phyloP scores from a whole-genome alignment of 805 yeast genomes.

The Wickerhamiella brachini region DNA sequence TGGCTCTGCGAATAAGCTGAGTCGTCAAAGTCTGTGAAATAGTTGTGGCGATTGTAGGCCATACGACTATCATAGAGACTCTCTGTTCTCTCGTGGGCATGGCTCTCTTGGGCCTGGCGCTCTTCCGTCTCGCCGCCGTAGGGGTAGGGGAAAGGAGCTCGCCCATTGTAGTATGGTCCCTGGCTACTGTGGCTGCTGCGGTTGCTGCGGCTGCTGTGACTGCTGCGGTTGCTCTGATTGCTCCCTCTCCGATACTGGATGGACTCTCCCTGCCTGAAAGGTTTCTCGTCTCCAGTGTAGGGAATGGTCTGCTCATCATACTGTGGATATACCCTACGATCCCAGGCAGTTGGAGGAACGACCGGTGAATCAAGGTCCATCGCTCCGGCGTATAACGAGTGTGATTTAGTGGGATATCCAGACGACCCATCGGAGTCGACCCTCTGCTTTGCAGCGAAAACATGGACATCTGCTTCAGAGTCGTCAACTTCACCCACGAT shows the following conservation, averaged over 20 bases:
- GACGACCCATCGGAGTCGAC: not conserved
- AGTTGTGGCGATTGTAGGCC: not conserved
- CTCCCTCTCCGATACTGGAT: not conserved
- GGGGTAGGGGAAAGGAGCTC: not conserved
- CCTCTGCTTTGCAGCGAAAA: not conserved
- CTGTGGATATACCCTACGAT: not conserved
- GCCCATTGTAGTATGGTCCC: not conserved
- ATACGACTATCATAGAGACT: not conserved
- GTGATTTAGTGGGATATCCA: not conserved
- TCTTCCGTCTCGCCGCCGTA: not conserved
- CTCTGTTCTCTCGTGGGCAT: not conserved
- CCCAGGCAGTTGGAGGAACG: not conserved
- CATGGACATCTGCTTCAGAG: not conserved
- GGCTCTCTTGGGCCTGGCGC: too few species aligned
- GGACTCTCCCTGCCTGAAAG: too few species aligned
- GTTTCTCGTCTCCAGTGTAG: not conserved
- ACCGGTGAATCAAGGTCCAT: not conserved
- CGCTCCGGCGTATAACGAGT: not conserved
- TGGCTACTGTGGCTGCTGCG: not conserved
- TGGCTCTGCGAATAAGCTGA: not conserved
- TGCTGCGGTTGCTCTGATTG: not conserved
- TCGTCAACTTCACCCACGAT: conserved; percentile 3
- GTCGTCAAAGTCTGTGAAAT: not conserved
- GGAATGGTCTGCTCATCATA: not conserved
- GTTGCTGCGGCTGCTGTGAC: not conserved